Base-by-base conservation (phyloP, 768 basidiomycete species). In the Obba rivulosa region DNA sequence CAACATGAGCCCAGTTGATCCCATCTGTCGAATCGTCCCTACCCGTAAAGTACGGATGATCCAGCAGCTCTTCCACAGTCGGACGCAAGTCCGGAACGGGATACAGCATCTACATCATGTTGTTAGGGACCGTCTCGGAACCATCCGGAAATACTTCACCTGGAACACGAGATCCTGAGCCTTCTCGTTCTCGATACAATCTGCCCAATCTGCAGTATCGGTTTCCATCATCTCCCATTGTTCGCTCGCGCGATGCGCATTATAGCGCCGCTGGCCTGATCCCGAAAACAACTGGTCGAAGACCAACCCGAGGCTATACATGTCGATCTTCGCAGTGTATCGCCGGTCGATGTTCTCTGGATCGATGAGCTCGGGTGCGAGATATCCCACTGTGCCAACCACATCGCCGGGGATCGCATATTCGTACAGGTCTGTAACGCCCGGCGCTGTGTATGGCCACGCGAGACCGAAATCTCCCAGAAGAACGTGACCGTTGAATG, bases 231-330 rank as follows among this genome's bases (percentile, higher is more conserved):
- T 16, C 22, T 4, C 13, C 18, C 17, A n/a, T 21, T 36, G 14
- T 21, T 47, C 36, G 11, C 17, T 14, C 36, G 8, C 37, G 39
- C n/a, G 9, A 14, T 17, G 3, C 7, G 44, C 46, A 23, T 28
- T 24, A 9, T 11, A 18, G 17, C 13, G 42, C 13, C 17, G 41
- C 10, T 25, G 13, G 2, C 10, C 34, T 17, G 34, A 13, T n/a
- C 54, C 56, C 28, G 52, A 41, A 4, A 62, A 25, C 21, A 61
- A 49, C 43, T 58, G 49, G 43, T 49, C 55, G 14, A 59, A 41
- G 58, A 75, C 67, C 52, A 75, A 68, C 16, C 72, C 74, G 23
- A 73, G 59, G 10, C 66, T 64, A 71, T 69, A 76, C 24, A 72
- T 63, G 48, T 76, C 75, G 13, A 68, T 70, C 48, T 64, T 65